Base-by-base conservation (phyloP, 768 basidiomycete species). In the Phlegmacium glaucopus region DNA sequence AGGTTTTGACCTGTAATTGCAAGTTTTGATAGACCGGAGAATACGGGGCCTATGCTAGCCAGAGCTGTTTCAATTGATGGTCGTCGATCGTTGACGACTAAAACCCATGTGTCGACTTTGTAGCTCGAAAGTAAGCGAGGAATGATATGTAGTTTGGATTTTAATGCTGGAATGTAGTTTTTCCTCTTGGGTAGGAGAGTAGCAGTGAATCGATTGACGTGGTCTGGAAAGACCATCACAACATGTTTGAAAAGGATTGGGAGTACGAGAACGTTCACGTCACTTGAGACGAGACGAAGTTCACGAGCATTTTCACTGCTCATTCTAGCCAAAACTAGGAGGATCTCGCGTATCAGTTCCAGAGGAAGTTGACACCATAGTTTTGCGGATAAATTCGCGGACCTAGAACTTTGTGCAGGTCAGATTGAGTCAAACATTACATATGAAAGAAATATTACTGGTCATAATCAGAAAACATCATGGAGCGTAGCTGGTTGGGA, bases 21-120 rank as follows among this genome's bases (percentile, higher is more conserved):
- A 6, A 69, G 66, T 32, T 58, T 63, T 18, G 59, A 58, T 8
- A 71, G 29, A 10, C 56, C 55, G 10, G 56, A 44, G 40, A 71
- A 67, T 1, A 62, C 63, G 18, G 66, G 62, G 1, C 63, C 65
- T 4, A 70, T 52, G 38, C 56, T 63, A 7, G 59, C 64, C 25
- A 70, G 49, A 6, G 67, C 65, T 4, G 48, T 57, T 41, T 70
- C 67, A 15, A 69, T 58, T 2, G 67, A 70, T 13, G 69, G 69
- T 1, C 66, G 52, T 2, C 52, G 57, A 4, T 60, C 56, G 44
- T 64, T 59, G 41, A 68, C 57, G 13, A 67, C 58, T n/a, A 69
- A 49, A 1, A 64, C 64, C 42, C 67, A 62, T 2, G 60, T 63
- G 34, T 59, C 50, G n/a, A 66, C 60, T 25, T 56, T 58, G 50